Base-by-base conservation (phyloP, 805 yeast species). In the Yamadazyma endophytica region DNA sequence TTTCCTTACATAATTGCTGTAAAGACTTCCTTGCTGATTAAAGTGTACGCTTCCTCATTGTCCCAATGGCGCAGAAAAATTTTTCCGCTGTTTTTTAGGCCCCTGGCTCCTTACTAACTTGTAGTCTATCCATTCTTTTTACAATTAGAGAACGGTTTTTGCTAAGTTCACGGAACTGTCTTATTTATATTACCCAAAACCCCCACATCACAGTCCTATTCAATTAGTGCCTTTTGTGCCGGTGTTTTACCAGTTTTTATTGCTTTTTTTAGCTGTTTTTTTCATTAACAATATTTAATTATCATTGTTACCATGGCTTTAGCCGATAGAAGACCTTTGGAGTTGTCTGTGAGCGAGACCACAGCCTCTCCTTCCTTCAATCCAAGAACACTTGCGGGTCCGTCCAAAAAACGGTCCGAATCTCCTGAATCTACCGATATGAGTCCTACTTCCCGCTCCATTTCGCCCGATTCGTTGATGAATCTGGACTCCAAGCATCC, bases 311-410 rank as follows among this genome's bases (percentile, higher is more conserved):
- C 24, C 27, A 77, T 77, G 83, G 83, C 83, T 35, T 66, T 77
- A 59, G 77, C 83, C 39, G 79, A 77, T 50, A 71, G 79, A 64
- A 74, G 81, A 67, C 82, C 82, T 17, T 65, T 75, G 32, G 73
- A 69, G 21, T 61, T 75, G 44, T 73, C 79, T 27, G 68, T 66
- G 15, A 66, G 75, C 13, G 54, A 70, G 9, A 69, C 73, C 13
- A 61, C 70, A 17, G 32, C 33, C 22, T 54, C 68, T 5, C 71
- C 71, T 6, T 54, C 70, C 13, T 64, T 58, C 43, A 58, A 59
- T 34, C 53, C 67, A 14, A 48, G 44, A 28, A 40, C 56, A 20
- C 48, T 52, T 37, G 23, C n/a, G n/a, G n/a, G n/a, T n/a, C n/a
- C n/a, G n/a, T n/a, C n/a, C n/a, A n/a, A n/a, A n/a, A n/a, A n/a